Conservation (phyloP, 371 early-diverging fungal species). For the Catenaria anguillulae region DNA sequence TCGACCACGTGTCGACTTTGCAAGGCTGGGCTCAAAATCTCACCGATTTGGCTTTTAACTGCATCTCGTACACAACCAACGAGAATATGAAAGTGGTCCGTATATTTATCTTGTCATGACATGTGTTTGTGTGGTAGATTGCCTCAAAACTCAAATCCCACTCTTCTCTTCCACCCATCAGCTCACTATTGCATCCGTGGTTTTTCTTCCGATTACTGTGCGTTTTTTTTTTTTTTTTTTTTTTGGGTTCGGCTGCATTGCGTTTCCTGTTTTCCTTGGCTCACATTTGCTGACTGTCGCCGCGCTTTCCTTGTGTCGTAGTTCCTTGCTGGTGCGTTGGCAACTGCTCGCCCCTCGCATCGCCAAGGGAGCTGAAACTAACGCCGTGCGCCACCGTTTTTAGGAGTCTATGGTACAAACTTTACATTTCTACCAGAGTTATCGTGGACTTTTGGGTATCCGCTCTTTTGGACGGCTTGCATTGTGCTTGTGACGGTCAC, state of each 20-base stretch:
- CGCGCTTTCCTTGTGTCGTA: not conserved
- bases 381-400: too few species aligned
- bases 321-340: not conserved
- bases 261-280: too few species aligned
- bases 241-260: too few species aligned
- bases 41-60: constrained; percentile 26
- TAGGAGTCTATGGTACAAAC: constrained; percentile 27
- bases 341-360: not conserved
- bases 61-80: constrained; percentile 25
- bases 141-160: not conserved
- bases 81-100: constrained; percentile 24
- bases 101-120: not conserved
- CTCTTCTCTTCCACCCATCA: not conserved
- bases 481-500: not conserved
- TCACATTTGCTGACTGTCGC: too few species aligned
- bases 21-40: constrained; percentile 18
- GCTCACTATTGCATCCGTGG: constrained; percentile 6
- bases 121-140: not conserved
- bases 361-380: too few species aligned
- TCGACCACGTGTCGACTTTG: constrained; percentile 26
- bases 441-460: constrained; percentile 10
- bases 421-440: constrained; percentile 24
- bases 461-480: constrained; percentile 26
- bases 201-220: constrained; percentile 12
- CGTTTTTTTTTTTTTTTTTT: too few species aligned